Evolutionary conservation across 139 green algal genomes (phyloP).

Genomic region (Chlorella sp.): DNA sequence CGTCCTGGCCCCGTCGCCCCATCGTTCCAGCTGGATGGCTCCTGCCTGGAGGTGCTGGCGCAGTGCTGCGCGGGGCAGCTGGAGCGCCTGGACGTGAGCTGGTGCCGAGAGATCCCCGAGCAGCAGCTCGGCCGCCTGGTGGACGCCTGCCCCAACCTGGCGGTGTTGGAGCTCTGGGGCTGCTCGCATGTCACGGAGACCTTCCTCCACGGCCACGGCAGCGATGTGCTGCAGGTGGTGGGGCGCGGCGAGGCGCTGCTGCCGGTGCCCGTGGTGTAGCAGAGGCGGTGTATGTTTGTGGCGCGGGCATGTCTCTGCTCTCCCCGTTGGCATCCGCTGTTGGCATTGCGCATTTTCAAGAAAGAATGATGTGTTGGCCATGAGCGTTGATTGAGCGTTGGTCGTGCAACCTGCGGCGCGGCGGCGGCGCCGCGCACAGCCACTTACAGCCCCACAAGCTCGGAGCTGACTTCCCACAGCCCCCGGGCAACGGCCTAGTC

Average conservation of each 20-base stretch:
- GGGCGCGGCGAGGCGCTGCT: constrained; percentile 24
- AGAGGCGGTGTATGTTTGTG: too few relatives aligned
- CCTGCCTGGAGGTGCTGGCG: background rate
- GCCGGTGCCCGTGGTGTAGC: background rate
- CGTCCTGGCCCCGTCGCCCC: background rate
- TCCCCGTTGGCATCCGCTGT: too few relatives aligned
- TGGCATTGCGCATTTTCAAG: too few relatives aligned
- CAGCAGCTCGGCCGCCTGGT: constrained; percentile 50
- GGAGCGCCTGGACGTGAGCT: constrained; percentile 54
- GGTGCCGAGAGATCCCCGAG: constrained; percentile 43
- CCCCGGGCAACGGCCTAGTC: too few relatives aligned
- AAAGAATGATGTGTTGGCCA: too few relatives aligned
- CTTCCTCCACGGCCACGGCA: constrained; percentile 56
- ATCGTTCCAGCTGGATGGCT: background rate
- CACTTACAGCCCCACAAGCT: too few relatives aligned
- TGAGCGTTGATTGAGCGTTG: too few relatives aligned
- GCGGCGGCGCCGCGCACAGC: too few relatives aligned
- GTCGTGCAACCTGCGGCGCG: too few relatives aligned
- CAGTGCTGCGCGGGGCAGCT: constrained; percentile 15
- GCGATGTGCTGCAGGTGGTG: constrained; percentile 32
- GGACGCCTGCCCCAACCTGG: constrained; percentile 45
- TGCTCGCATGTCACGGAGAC: constrained; percentile 40
- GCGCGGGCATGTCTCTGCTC: too few relatives aligned
- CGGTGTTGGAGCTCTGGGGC: constrained; percentile 14
- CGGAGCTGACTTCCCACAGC: too few relatives aligned